phyloP scores from a whole-genome alignment of 2,329 filamentous ascomycete genomes.

The Colletotrichum sp. region DNA sequence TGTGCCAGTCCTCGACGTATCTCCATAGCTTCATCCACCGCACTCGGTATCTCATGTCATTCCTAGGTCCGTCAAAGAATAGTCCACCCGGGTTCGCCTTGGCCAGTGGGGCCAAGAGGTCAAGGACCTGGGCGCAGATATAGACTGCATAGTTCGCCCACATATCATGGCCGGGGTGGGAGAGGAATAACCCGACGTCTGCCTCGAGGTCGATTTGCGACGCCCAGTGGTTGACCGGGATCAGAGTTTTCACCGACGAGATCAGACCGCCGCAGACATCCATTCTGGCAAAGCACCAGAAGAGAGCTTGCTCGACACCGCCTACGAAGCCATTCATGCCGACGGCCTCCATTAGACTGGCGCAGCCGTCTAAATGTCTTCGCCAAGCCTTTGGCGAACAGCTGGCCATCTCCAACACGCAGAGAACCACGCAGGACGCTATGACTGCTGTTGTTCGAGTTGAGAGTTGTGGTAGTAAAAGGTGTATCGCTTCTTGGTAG shows the following conservation, averaged over 20 bases:
- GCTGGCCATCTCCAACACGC: slow-evolving; percentile 47
- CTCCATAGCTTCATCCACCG: slow-evolving; percentile 57
- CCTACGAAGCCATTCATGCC: slow-evolving; percentile 58
- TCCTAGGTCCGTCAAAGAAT: slow-evolving; percentile 34
- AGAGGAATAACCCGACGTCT: slow-evolving; percentile 39
- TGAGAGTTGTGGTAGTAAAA: slow-evolving; percentile 39
- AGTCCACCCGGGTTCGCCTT: slow-evolving; percentile 44
- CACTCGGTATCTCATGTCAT: slow-evolving; percentile 12
- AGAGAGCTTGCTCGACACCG: slow-evolving; percentile 58
- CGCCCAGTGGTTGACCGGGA: slow-evolving; percentile 52
- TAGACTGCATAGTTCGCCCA: slow-evolving; percentile 66
- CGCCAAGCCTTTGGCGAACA: slow-evolving; percentile 54
- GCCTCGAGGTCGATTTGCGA: slow-evolving; percentile 34
- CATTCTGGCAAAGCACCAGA: slow-evolving; percentile 66
- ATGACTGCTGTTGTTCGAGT: slow-evolving; percentile 35
- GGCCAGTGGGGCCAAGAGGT: slow-evolving; percentile 39
- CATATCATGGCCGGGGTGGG: slow-evolving; percentile 48
- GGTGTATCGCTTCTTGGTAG: slow-evolving; percentile 59
- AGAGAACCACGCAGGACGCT: slow-evolving; percentile 42
- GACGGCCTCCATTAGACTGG: slow-evolving; percentile 57
- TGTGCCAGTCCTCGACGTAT: slow-evolving; percentile 53
- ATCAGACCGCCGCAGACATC: slow-evolving; percentile 63
- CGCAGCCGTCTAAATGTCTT: slow-evolving; percentile 62
- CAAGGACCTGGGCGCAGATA: slow-evolving; percentile 54
- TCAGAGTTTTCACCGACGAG: slow-evolving; percentile 56